Base-by-base conservation (phyloP, 2,329 filamentous ascomycete genomes). In the Periconia sp. region DNA sequence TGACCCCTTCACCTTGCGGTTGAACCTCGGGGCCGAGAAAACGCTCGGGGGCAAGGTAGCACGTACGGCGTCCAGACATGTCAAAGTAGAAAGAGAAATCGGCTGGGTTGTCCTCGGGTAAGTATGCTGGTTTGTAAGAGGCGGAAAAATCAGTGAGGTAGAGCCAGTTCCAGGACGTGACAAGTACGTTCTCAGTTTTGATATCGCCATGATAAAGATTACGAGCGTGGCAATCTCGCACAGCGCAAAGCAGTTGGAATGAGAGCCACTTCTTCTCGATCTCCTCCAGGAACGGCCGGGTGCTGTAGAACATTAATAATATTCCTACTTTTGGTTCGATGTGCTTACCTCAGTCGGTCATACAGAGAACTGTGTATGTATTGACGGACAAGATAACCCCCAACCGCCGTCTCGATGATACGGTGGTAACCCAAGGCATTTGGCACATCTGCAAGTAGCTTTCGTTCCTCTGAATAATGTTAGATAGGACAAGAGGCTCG, bases 261-360 rank as follows among this genome's bases (percentile, higher is more conserved):
- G 93, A 90, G 47, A 99, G 83, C 94, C 94, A 99, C 78, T 96
- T 97, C 82, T 97, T 97, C 75, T 99, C 94, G 60, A 99, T 94
- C 61, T 96, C 91, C 74, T 99, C 95, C 10, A 97, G 80, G 64
- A 99, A 99, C 0, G 94, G 95, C 8, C 95, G 86, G 9, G 94
- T 99, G 75, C 94, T 37, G 15, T n/a, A 37, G 15, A 37, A 14
- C 11, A 11, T n/a, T n/a, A 37, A n/a, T 37, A 11, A 5, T 37
- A 13, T 13, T 37, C 15, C 6, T 11, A 14, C 5, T 14, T 37
- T n/a, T 14, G 33, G 10, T 14, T 37, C 33, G 15, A n/a, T n/a
- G 5, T n/a, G 15, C 33, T 13, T 37, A 37, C 33, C 33, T 85
- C 74, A 99, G 86, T 50, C 94, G 90, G 77, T 99, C 94, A 77